Evolutionary conservation across 768 basidiomycete species (phyloP).

Genomic region (Gautieria morchelliformis): DNA sequence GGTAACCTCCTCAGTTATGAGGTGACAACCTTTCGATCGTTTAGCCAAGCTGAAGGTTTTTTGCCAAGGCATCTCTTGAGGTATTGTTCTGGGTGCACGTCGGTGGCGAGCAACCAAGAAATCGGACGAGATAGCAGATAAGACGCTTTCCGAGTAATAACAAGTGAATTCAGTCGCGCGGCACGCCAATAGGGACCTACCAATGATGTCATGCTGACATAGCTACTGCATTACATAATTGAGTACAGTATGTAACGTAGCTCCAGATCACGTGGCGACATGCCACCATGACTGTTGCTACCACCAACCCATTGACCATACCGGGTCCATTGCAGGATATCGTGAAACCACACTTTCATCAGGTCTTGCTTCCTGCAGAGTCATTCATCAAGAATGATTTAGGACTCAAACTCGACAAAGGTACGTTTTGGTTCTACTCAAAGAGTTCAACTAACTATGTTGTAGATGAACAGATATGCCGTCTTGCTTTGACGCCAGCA

Average conservation of each 20-base stretch:
- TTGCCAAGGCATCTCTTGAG: slow-evolving; percentile 73
- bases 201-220: too few relatives aligned
- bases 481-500: slow-evolving; percentile 65
- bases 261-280: neutral
- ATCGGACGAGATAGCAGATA: neutral
- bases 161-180: neutral
- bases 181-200: neutral
- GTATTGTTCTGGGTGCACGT: neutral
- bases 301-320: slow-evolving; percentile 19
- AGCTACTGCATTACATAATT: too few relatives aligned
- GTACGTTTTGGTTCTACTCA: slow-evolving; percentile 30
- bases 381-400: slow-evolving; percentile 72
- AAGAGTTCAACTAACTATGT: slow-evolving; percentile 2
- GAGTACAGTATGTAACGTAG: too few relatives aligned
- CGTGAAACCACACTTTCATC: slow-evolving; percentile 87
- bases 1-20: slow-evolving; percentile 72
- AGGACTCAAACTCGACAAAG: slow-evolving; percentile 86
- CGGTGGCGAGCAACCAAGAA: neutral
- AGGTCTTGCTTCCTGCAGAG: slow-evolving; percentile 82
- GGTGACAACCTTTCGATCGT: slow-evolving; percentile 60
- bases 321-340: slow-evolving; percentile 40
- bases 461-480: slow-evolving; percentile 90
- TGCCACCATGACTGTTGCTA: neutral
- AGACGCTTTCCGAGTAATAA: neutral
- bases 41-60: slow-evolving; percentile 62